Conservation (phyloP, 192 early-diverging fungal species). For the Mortierella alpina region DNA sequence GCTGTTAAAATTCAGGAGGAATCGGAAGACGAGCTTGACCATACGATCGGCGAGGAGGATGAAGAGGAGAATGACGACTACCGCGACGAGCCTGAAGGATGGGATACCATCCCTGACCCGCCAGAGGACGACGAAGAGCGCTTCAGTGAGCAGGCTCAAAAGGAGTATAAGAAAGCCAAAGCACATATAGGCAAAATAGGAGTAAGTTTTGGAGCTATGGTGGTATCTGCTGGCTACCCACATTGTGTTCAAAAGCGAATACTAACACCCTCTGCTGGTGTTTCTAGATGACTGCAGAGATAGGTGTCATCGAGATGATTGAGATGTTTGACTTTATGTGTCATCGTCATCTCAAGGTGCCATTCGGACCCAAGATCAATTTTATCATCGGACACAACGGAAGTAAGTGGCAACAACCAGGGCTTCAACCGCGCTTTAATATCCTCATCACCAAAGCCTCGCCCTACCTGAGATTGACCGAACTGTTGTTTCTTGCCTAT, state of each 20-base stretch:
- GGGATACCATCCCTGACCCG: conserved; percentile 2
- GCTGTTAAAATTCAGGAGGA: conserved; percentile 12
- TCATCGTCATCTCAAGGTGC: conserved; percentile 82
- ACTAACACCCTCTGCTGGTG: background rate
- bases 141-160: conserved; percentile 11
- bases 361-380: conserved; percentile 90
- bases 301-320: conserved; percentile 85
- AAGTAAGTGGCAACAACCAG: conserved; percentile 59
- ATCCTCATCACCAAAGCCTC: background rate
- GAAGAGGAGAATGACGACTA: conserved; percentile 10
- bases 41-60: conserved; percentile 21
- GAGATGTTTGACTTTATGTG: conserved; percentile 96
- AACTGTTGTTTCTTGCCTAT: background rate
- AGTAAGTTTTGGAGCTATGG: conserved; percentile 13
- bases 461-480: background rate
- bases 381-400: conserved; percentile 98
- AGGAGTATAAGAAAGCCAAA: conserved; percentile 25
- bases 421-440: background rate
- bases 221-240: background rate
- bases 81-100: conserved; percentile 35
- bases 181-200: conserved; percentile 14
- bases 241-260: background rate
- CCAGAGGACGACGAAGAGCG: conserved; percentile 2
- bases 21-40: conserved; percentile 4
- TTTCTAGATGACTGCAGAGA: conserved; percentile 56